Evolutionary conservation across 176 grass and related monocot species (phyloP).

Genomic region (Rhynchospora breviuscula): DNA sequence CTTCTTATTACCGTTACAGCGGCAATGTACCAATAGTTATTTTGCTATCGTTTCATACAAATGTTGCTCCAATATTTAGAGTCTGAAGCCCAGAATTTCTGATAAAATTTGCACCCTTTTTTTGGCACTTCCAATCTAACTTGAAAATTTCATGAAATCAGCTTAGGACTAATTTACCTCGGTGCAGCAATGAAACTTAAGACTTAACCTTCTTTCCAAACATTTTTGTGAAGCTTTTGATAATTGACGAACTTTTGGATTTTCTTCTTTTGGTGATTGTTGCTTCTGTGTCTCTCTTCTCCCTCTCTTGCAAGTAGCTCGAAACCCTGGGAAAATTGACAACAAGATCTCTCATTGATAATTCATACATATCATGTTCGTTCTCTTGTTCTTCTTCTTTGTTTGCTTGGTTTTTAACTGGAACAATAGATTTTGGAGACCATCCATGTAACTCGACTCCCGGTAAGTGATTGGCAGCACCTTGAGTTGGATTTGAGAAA

Average conservation of each 20-base stretch:
- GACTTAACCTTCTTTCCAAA: neutral
- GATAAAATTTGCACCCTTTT: neutral
- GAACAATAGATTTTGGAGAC: neutral
- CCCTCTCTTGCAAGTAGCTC: neutral
- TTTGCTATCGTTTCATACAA: neutral
- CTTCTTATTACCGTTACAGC: neutral
- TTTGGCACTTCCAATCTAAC: neutral
- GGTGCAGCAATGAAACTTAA: neutral
- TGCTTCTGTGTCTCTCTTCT: neutral
- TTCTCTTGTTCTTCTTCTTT: neutral
- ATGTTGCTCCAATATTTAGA: neutral
- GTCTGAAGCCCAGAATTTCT: neutral
- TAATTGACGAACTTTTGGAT: neutral
- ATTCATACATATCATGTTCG: neutral
- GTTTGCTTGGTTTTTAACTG: neutral
- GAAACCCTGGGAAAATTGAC: conserved; percentile 1
- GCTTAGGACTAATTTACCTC: neutral
- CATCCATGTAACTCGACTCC: conserved; percentile 8
- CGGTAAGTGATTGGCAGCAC: neutral
- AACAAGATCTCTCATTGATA: conserved; percentile 6
- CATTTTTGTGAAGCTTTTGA: conserved; percentile 3
- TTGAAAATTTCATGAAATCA: neutral
- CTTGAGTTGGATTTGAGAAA: conserved; percentile 3
- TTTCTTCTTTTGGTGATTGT: neutral
- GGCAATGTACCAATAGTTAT: neutral